Evolutionary conservation across 305 asterid species (phyloP).

Genomic region (Fraxinus velutina): DNA sequence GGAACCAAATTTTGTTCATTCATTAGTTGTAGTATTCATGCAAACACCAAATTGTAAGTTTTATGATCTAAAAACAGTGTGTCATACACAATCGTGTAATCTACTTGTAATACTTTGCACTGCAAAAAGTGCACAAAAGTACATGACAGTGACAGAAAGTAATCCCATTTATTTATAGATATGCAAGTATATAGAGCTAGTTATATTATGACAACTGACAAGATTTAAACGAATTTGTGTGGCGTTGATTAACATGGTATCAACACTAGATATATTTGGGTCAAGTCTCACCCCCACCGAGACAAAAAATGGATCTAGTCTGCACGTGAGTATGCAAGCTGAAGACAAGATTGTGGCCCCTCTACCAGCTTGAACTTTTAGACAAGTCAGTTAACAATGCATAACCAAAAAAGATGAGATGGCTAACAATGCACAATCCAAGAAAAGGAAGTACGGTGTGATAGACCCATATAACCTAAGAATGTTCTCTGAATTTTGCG

Average conservation of each 20-base stretch:
- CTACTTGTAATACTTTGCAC: background rate
- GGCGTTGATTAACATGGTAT: background rate
- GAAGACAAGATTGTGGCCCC: background rate
- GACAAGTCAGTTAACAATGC: background rate
- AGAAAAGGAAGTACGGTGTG: background rate
- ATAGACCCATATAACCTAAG: background rate
- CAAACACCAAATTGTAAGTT: constrained; percentile 11
- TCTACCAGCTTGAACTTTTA: background rate
- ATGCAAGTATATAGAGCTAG: background rate
- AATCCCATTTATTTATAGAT: background rate
- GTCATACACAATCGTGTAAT: background rate
- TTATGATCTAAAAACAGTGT: background rate
- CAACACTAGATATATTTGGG: background rate
- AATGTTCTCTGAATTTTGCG: background rate
- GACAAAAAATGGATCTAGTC: background rate
- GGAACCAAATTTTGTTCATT: constrained; percentile 16
- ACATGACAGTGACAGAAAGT: background rate
- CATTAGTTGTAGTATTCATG: constrained; percentile 20
- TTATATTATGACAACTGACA: background rate
- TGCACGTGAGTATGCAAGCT: background rate
- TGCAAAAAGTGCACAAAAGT: background rate
- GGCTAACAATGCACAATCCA: background rate
- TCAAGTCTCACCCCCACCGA: background rate
- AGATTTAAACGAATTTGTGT: background rate
- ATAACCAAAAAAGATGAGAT: background rate